Base-by-base conservation (phyloP, 306 rosid species). In the Neltuma alba region DNA sequence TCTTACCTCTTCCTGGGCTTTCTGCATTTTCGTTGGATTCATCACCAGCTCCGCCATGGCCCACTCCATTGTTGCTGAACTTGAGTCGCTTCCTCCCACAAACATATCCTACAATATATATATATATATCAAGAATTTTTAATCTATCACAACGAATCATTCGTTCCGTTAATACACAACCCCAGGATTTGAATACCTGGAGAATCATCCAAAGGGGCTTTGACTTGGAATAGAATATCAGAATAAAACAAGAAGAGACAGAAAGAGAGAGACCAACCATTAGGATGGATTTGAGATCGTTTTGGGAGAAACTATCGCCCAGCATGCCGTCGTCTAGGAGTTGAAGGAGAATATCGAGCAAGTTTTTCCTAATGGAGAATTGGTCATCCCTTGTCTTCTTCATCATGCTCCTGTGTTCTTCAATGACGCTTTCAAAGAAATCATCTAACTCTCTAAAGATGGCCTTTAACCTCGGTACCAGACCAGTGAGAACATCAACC, bases 51-150 rank as follows among this genome's bases (percentile, higher is more conserved):
- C 92, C 47, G 89, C 63, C 75, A 91, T 55, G 11, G 78, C 58
- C 98, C 94, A 91, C 65, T 86, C 87, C 62, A 83, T 3, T 13
- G 81, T 1, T 18, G 84, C n/a, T 23, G 86, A 13, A 0, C 45
- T 9, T 7, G 96, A 68, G 16, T 89, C 89, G 2, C 38, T 72
- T 40, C 87, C 89, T 36, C 75, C 90, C 10, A 87, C 20, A 61
- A 89, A 83, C 91, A 91, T 85, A 76, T 93, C 92, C 94, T n/a
- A n/a, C n/a, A n/a, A n/a, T 91, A n/a, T n/a, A n/a, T n/a, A n/a
- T n/a, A n/a, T n/a, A n/a, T n/a, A n/a, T 18, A 70, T 66, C 0
- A 18, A 6, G 48, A 42, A 42, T 42, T 10, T 42, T 42, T 1
- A 42, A 42, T 42, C 12, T 12, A 12, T 42, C 48, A n/a, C n/a